Base-by-base conservation (phyloP, 2,329 filamentous ascomycete genomes). In the Aspergillus quadrilineatus region DNA sequence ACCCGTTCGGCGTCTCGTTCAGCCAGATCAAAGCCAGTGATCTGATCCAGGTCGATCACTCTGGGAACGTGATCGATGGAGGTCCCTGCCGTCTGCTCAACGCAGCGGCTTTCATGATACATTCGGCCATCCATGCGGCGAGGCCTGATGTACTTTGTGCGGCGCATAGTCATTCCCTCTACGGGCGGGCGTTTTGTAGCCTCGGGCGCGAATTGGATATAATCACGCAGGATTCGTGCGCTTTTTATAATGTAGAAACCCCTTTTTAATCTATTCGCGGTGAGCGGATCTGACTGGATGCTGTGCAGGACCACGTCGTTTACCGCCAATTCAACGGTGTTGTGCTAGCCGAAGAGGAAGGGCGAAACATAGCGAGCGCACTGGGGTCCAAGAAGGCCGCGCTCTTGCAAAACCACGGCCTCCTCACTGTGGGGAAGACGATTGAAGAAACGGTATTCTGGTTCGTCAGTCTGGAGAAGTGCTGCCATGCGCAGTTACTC, bases 1-100 rank as follows among this genome's bases (percentile, higher is more conserved):
- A 88, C 62, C 86, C 85, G 0, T 85, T 88, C 55, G 85, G 85
- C 9, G 78, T 84, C 1, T 79, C 83, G 2, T 88, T 87, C 72
- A 82, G 81, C 5, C 74, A 84, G 53, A 82, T 89, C 43, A 86
- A 83, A 55, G 79, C 80, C 0, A 86, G 83, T 0, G 85, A 89
- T 61, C 77, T 90, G n/a, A 88, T 89, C 53, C 82, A 81, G 14
- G 86, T 89, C 1, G 79, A 87, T 63, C 77, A 84, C 50, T 69
- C 80, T 0, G 87, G 87, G 1, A 73, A 83, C 26, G 80, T 89
- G 26, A 81, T 89, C 32, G 86, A 84, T 9, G 86, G 86, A 3
- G 86, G 86, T 0, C 67, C 72, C 1, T 72, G 75, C 6, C 67
- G 75, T 10, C 64, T 77, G 47, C 65, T 82, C 47, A 82, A 82